Percentiles rank a stretch among this genome's conserved stretches.
These are phyloP conservation scores for Fusarium sp. DNA, from an alignment of 2,329 filamentous ascomycete genomes.

Conservation along the genomic window DNA sequence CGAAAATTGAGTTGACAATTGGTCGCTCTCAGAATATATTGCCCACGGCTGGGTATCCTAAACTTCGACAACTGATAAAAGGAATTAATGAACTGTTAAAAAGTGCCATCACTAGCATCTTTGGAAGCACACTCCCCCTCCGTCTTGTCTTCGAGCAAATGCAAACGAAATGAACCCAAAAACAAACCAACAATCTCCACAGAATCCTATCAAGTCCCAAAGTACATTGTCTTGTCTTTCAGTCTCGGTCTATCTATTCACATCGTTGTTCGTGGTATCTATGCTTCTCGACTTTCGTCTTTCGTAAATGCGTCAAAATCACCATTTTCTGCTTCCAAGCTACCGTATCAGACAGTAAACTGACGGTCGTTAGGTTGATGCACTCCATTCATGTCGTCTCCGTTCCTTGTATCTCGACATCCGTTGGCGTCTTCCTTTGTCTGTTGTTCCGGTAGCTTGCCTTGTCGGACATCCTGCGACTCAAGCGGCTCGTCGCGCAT, in stretches of 20 bases:
- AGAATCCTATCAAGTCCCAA: background rate
- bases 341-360: conserved; percentile 17
- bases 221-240: background rate
- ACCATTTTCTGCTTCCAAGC: background rate
- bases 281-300: conserved; percentile 16
- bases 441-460: conserved; percentile 25
- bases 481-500: conserved; percentile 50
- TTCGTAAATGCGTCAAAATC: conserved; percentile 1
- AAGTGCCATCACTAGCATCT: background rate
- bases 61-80: background rate
- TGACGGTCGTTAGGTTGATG: conserved; percentile 13
- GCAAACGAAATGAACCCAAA: background rate
- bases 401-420: conserved; percentile 18
- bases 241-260: conserved; percentile 20
- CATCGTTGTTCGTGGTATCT: conserved; percentile 36
- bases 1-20: background rate
- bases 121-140: conserved; percentile 12
- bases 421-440: conserved; percentile 18
- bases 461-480: conserved; percentile 37
- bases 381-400: conserved; percentile 13
- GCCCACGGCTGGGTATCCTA: background rate
- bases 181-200: background rate
- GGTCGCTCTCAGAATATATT: background rate
- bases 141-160: background rate
- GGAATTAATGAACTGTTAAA: background rate